phyloP scores from a whole-genome alignment of 1,284 basidiomycete species.

The Papiliotrema terrestris region DNA sequence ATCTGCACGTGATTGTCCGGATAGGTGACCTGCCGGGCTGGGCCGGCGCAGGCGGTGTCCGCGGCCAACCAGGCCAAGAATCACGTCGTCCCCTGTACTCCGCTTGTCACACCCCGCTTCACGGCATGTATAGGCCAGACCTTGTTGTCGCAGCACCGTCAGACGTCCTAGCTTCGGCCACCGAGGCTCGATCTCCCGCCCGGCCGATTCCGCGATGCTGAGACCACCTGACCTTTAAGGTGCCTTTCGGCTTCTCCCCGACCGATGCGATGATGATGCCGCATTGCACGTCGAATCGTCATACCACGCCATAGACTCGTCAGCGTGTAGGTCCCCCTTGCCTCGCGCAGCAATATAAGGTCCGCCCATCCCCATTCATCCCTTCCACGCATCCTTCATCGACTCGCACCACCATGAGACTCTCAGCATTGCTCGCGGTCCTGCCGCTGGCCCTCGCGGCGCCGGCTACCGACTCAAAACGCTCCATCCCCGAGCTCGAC shows the following conservation, averaged over 20 bases:
- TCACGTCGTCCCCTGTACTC: too few relatives aligned
- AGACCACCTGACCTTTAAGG: background rate
- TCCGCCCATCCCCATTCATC: background rate
- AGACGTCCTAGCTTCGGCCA: too few relatives aligned
- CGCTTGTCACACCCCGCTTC: too few relatives aligned
- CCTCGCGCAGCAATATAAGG: background rate
- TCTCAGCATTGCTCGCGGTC: conserved; percentile 12
- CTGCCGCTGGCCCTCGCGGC: conserved; percentile 13
- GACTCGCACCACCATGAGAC: conserved; percentile 5
- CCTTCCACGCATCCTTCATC: background rate
- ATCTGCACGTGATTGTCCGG: too few relatives aligned
- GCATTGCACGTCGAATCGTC: background rate
- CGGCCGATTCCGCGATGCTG: too few relatives aligned
- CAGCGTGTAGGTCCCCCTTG: background rate
- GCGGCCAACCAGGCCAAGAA: too few relatives aligned
- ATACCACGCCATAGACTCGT: background rate
- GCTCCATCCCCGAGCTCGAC: conserved; percentile 29
- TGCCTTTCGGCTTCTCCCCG: background rate
- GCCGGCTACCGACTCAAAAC: conserved; percentile 1
- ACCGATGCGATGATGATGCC: too few relatives aligned
- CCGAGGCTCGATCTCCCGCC: too few relatives aligned
- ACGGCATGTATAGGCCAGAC: too few relatives aligned
- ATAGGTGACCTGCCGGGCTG: too few relatives aligned
- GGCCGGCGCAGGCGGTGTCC: too few relatives aligned
- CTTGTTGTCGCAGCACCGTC: too few relatives aligned